Percentiles rank a stretch among this genome's conserved stretches.
Evolutionary conservation across 164 flowering plant genomes (phyloP).

Genomic region (Macadamia integrifolia): DNA sequence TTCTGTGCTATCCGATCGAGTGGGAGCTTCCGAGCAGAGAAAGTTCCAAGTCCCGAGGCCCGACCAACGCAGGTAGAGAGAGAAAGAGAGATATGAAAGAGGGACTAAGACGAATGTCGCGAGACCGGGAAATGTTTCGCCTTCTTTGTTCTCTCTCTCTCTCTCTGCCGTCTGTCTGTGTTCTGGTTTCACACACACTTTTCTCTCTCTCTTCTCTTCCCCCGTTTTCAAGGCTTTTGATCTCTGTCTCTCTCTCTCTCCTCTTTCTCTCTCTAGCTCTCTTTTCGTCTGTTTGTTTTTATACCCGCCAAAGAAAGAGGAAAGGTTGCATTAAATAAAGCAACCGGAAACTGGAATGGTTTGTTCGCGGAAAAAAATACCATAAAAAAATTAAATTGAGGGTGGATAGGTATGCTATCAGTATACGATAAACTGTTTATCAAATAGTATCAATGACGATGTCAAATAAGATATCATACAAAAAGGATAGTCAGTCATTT

Average conservation of each 20-base stretch:
- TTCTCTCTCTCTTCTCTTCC: conserved; percentile 2
- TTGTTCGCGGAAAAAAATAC: too few relatives aligned
- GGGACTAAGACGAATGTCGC: conserved; percentile 1
- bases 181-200: background rate
- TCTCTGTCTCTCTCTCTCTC: too few relatives aligned
- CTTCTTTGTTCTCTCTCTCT: background rate
- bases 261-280: background rate
- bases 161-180: background rate
- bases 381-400: too few relatives aligned
- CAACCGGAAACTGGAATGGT: background rate
- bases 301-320: conserved; percentile 13
- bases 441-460: too few relatives aligned
- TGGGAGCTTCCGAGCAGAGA: background rate
- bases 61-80: too few relatives aligned
- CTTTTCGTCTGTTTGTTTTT: conserved; percentile 12
- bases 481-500: too few relatives aligned
- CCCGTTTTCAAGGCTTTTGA: background rate
- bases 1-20: conserved; percentile 17
- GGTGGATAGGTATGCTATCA: too few relatives aligned
- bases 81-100: background rate
- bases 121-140: too few relatives aligned
- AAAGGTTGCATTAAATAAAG: conserved; percentile 9
- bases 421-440: too few relatives aligned
- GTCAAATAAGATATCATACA: too few relatives aligned
- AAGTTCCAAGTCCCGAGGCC: too few relatives aligned